Evolutionary conservation across 139 green algal species (phyloP).

Genomic region (Tetraselmis chui): DNA sequence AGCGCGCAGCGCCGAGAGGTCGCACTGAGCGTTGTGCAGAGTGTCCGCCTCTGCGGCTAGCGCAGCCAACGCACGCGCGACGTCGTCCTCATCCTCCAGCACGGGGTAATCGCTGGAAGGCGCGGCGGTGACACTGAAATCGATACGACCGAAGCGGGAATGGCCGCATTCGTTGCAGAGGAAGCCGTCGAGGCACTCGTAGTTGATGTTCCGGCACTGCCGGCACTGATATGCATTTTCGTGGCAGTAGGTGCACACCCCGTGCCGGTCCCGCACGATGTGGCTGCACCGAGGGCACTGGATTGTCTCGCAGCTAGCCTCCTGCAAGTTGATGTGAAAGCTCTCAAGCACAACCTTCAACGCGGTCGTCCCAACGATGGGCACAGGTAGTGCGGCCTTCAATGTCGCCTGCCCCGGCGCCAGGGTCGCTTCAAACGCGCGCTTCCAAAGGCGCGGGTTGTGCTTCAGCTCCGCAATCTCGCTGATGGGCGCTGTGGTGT

Average conservation of each 20-base stretch:
- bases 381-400: constrained; percentile 25
- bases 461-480: constrained; percentile 40
- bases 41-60: constrained; percentile 31
- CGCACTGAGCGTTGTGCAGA: background rate
- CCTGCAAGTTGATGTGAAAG: constrained; percentile 32
- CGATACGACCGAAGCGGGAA: constrained; percentile 38
- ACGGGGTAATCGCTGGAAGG: constrained; percentile 5
- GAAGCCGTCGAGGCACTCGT: constrained; percentile 49
- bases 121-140: constrained; percentile 19
- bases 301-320: constrained; percentile 25
- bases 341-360: constrained; percentile 37
- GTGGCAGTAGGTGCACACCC: constrained; percentile 42
- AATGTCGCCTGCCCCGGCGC: constrained; percentile 26
- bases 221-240: constrained; percentile 56
- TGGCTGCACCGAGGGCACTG: constrained; percentile 45
- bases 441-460: constrained; percentile 29
- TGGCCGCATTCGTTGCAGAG: constrained; percentile 55
- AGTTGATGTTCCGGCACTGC: constrained; percentile 57
- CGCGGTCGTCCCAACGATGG: constrained; percentile 25
- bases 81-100: constrained; percentile 5
- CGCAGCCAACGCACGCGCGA: constrained; percentile 16
- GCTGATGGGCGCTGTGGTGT: constrained; percentile 24
- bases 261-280: constrained; percentile 36
- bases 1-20: background rate
- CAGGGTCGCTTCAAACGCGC: constrained; percentile 15